Base-by-base conservation (phyloP, 1,284 basidiomycete species). In the Puccinia coronata region DNA sequence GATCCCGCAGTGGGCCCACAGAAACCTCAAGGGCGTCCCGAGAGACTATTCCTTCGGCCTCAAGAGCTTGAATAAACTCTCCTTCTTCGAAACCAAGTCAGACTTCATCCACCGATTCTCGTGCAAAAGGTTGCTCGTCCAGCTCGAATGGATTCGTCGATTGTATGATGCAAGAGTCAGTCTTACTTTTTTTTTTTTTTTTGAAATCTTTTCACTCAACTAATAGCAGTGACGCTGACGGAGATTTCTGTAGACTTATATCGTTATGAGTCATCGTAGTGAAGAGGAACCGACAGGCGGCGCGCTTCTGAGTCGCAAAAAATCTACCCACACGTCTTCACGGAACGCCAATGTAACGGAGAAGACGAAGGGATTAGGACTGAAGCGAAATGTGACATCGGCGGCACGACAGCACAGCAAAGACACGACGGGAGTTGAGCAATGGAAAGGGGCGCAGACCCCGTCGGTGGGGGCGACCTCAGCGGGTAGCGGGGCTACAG, bases 31-130 rank as follows among this genome's bases (percentile, higher is more conserved):
- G 36, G 70, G 69, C 23, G 70, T 72, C 23, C 79, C 79, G 1
- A 81, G 49, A 65, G 55, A 70, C 16, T 81, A 73, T 31, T 59
- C 70, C 3, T 81, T 81, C 67, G 79, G 79, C 3, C 14, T 81
- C 8, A 81, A 81, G 39, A 81, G 79, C 51, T 67, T 81, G n/a
- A n/a, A n/a, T n/a, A n/a, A n/a, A n/a, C n/a, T n/a, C n/a, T n/a
- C n/a, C n/a, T n/a, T n/a, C n/a, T 81, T 81, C 25, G 79, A 81
- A 47, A 81, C 79, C 49, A 81, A 81, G 28, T 73, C 79, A 1
- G 79, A 81, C 41, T 81, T 81, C 51, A 51, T 81, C 16, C 71
- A 74, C 59, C 59, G 74, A 31, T 81, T 81, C 51, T 49, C 57
- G 3, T 73, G 70, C 34, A 81, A 81, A 39, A 39, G 74, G 41